Evolutionary conservation across 345 rosid species (phyloP), one percentile per base, ranked within the genome.

Genomic region (Eucalyptus paniculata): DNA sequence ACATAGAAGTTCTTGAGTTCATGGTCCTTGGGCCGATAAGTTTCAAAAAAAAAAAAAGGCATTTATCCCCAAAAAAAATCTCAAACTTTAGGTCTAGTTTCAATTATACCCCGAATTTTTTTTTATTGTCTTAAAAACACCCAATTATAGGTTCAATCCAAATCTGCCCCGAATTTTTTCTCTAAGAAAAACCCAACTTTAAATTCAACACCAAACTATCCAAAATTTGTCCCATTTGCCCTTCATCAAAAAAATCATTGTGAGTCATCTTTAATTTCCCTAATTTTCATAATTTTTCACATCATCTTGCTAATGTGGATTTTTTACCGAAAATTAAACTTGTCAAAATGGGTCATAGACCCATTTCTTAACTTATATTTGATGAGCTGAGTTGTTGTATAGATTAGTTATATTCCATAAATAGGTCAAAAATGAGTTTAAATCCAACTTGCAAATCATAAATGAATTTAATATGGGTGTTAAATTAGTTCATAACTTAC

Each of bases 111-210:
- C 72, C 34, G 0, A 60, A 12, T 3, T 28, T 30, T 49, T 62
- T 53, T 1, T 53, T 53, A 7, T 11, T 2, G 3, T 62, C 34
- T 62, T 15, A 15, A 65, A 62, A n/a, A n/a, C 1, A n/a, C 77
- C 37, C 21, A 15, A 65, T 4, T 65, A 15, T 65, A n/a, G 77
- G 37, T 65, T n/a, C 10, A n/a, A 34, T n/a, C 37, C 21, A 3
- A 15, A n/a, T 65, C 5, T 2, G 0, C 19, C 77, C 10, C 0
- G 1, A 62, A 62, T 28, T 62, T 13, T 62, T 60, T 62, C 0
- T 10, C 81, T 18, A 19, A 72, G 11, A 69, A 65, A 67, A 34
- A 19, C 42, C 8, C 21, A 34, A 21, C 58, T 53, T 53, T 53
- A 53, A 53, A 53, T 53, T 53, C 58, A 67, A 34, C 9, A 4